Conservation (phyloP, 192 early-diverging fungal genomes). For the Backusella circina region DNA sequence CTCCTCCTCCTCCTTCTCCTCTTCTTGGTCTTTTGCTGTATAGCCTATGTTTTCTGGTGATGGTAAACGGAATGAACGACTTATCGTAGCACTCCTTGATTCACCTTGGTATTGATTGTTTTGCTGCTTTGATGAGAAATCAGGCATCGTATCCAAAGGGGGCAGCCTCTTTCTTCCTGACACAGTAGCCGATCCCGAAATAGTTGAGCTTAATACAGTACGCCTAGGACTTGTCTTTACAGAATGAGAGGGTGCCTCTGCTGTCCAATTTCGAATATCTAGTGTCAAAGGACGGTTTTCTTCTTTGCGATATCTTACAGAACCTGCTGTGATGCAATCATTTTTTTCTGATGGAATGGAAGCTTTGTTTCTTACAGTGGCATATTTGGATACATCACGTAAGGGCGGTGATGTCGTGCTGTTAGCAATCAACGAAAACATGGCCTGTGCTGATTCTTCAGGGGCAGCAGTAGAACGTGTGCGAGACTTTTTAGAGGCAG, state of each 20-base stretch:
- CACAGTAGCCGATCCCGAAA: conserved; percentile 1
- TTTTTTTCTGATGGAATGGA: not conserved
- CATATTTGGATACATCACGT: not conserved
- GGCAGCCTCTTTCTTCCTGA: not conserved
- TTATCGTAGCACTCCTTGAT: conserved; percentile 5
- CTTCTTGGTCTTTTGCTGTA: not conserved
- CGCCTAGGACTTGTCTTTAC: conserved; percentile 3
- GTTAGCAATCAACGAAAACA: conserved; percentile 4
- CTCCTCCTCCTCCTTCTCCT: not conserved
- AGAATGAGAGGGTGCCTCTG: not conserved
- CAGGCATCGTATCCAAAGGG: not conserved
- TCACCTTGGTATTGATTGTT: not conserved
- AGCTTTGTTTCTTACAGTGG: conserved; percentile 7
- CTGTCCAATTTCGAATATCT: conserved; percentile 8
- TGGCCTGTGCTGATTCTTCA: conserved; percentile 5
- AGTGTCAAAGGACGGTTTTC: not conserved
- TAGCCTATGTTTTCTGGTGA: not conserved
- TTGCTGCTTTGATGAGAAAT: not conserved
- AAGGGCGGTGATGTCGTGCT: not conserved
- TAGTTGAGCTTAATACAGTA: not conserved
- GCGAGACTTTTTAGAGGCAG: conserved; percentile 15
- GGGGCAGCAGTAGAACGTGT: conserved; percentile 9
- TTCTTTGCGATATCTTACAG: not conserved
- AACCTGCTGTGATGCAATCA: conserved; percentile 10
- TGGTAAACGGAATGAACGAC: not conserved